Base-by-base conservation (phyloP, 2,329 filamentous ascomycete species). In the Monilinia fructicola region DNA sequence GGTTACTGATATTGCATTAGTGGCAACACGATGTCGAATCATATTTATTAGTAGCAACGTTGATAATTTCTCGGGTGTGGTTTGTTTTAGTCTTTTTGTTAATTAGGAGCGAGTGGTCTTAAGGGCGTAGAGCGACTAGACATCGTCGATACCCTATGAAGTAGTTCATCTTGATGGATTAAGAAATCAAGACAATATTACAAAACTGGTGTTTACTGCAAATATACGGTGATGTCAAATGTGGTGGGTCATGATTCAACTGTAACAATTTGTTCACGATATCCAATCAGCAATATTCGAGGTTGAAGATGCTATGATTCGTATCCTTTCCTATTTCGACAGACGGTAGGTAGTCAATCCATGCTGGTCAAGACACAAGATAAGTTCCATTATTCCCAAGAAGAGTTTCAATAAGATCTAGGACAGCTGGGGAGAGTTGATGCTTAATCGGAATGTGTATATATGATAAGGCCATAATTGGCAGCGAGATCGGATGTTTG, bases 91-190 rank as follows among this genome's bases (percentile, higher is more conserved):
- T 72, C 66, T 61, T 70, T 72, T 71, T 67, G 72, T 70, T 67
- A 68, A 71, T 72, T 56, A 40, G 28, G 44, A 63, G 65, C 58
- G 28, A 58, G 74, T 71, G 35, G 64, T 71, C 35, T 66, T 61
- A 53, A 74, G 46, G 58, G 73, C 71, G 71, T 66, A 64, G 69
- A 68, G 69, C 54, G 67, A 68, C 69, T 69, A 63, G 70, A 66
- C 68, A 66, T 71, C 68, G 70, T 68, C 64, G 59, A 73, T 73
- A 72, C 70, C 71, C 72, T 65, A 63, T 68, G 59, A 26, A 64
- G 62, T 71, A 65, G 67, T 71, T 70, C 58, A 66, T 71, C 67
- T 66, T 71, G 72, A 72, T 70, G 56, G 67, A 71, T 72, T 73
- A 74, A 67, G 67, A 70, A 73, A 71, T 70, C 67, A 72, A 69